phyloP scores from a whole-genome alignment of 768 basidiomycete genomes.

The Hemileccinum impolitum region DNA sequence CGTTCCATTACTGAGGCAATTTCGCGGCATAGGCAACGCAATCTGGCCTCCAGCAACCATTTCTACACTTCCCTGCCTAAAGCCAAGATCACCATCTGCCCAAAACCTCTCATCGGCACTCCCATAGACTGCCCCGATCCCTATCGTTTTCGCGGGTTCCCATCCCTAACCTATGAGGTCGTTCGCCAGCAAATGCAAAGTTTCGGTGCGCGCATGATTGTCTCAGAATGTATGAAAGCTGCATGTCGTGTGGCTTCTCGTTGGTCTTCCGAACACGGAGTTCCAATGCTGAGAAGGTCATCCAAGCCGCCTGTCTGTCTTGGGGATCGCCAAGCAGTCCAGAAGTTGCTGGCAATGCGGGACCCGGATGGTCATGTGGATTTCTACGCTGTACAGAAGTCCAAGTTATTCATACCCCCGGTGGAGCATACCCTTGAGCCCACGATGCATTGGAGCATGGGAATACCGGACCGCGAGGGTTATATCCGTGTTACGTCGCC shows the following conservation, averaged over 20 bases:
- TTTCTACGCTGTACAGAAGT: slow-evolving; percentile 32
- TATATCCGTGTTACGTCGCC: slow-evolving; percentile 87
- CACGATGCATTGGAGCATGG: slow-evolving; percentile 64
- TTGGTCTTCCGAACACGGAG: slow-evolving; percentile 55
- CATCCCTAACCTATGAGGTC: slow-evolving; percentile 46
- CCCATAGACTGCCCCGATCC: slow-evolving; percentile 28
- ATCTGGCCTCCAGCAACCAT: slow-evolving; percentile 16
- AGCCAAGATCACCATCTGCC: slow-evolving; percentile 27
- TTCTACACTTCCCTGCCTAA: slow-evolving; percentile 26
- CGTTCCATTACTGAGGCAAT: slow-evolving; percentile 30
- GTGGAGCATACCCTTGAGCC: slow-evolving; percentile 52
- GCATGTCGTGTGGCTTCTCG: slow-evolving; percentile 74
- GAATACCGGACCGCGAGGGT: slow-evolving; percentile 68
- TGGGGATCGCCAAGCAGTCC: slow-evolving; percentile 33
- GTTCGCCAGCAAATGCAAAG: slow-evolving; percentile 19
- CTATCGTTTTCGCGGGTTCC: slow-evolving; percentile 48
- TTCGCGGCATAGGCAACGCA: slow-evolving; percentile 23
- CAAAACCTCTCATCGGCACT: slow-evolving; percentile 32
- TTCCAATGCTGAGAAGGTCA: slow-evolving; percentile 65
- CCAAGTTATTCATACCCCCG: slow-evolving; percentile 32
- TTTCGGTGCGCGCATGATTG: slow-evolving; percentile 49
- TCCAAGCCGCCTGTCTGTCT: slow-evolving; percentile 31
- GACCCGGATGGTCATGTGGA: slow-evolving; percentile 44
- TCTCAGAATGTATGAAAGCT: slow-evolving; percentile 81
- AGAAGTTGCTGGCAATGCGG: slow-evolving; percentile 48